Evolutionary conservation across 1,284 basidiomycete genomes (phyloP), one percentile per base, ranked within the genome.

Genomic region (Cutaneotrichosporon daszewskae): DNA sequence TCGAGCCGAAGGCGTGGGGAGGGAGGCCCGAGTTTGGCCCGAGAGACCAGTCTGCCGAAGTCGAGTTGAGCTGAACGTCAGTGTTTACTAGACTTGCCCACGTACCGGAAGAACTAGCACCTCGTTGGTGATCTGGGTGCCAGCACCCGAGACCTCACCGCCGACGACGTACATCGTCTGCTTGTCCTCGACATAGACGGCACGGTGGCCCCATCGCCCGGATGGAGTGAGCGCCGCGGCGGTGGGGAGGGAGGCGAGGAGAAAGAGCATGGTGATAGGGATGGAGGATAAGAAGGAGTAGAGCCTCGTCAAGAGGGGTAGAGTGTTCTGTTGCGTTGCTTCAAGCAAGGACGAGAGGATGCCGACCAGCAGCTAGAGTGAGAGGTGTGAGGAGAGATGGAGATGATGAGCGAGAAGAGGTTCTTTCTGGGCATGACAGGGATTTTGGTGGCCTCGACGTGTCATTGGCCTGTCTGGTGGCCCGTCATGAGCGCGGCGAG

Each of bases 121-220:
- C 29, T 72, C 69, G 45, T 72, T 72, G 48, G 68, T 71, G 38
- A 72, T 61, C 41, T 70, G 67, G 11, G 53, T 47, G n/a, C 53
- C 55, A 0, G 53, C 47, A 11, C 53, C 50, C 3, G 51, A 43
- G 28, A 66, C 57, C 45, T 66, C 54, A n/a, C 69, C 69, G 37
- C 69, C 68, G 32, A 71, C 58, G 25, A 69, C 55, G 47, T 71
- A 72, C 57, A 72, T 63, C 1, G 63, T 50, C 44, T 64, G 47
- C 45, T 62, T 40, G 3, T 58, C 53, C 17, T 57, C 53, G 24
- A 69, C 60, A 46, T 64, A 69, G 17, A 67, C 63, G 2, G 67
- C 67, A 41, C 68, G 60, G 43, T 70, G 68, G 18, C 68, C 69
- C 68, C 68, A 72, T 55, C 68, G 56, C 20, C 56, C 62, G 28